Percentiles rank a stretch among this genome's conserved stretches.
These are phyloP conservation scores for Cordia subcordata DNA, from an alignment of 257 asterid genomes.

Conservation along the genomic window DNA sequence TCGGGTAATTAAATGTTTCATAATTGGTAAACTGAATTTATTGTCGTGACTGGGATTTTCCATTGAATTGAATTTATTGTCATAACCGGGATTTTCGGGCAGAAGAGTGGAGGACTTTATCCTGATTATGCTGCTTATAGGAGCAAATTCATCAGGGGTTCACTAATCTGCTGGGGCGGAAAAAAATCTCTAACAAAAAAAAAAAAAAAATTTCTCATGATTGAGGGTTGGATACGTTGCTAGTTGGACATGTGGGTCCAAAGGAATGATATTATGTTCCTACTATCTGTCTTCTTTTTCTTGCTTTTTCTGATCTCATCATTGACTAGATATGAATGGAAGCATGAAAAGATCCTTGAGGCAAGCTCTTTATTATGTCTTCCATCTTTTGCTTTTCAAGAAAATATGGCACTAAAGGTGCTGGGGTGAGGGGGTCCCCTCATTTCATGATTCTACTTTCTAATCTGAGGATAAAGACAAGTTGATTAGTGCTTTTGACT, in stretches of 20 bases:
- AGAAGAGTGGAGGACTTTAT: no score
- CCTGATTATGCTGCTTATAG: background rate
- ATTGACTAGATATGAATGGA: background rate
- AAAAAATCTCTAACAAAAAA: background rate
- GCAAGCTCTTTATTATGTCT: constrained; percentile 16
- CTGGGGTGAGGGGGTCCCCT: constrained; percentile 46
- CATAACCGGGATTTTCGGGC: no score
- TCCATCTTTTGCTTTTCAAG: constrained; percentile 29
- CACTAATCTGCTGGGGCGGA: no score
- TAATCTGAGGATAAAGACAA: constrained; percentile 13
- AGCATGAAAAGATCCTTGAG: constrained; percentile 24
- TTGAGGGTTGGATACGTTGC: background rate
- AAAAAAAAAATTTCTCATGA: background rate
- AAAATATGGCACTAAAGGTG: constrained; percentile 18
- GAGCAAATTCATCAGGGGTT: no score
- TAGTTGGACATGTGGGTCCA: constrained; percentile 8
- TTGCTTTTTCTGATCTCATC: background rate
- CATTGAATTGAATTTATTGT: no score
- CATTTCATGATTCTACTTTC: constrained; percentile 4
- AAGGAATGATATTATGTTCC: constrained; percentile 3
- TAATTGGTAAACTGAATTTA: no score
- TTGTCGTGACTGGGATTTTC: no score
- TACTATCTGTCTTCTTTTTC: constrained; percentile 8
- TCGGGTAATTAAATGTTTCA: no score
- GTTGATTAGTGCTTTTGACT: constrained; percentile 21